Percentiles rank a stretch among this genome's conserved stretches.
Conservation (phyloP, 2,329 filamentous ascomycete genomes). For the Alternaria rosae region DNA sequence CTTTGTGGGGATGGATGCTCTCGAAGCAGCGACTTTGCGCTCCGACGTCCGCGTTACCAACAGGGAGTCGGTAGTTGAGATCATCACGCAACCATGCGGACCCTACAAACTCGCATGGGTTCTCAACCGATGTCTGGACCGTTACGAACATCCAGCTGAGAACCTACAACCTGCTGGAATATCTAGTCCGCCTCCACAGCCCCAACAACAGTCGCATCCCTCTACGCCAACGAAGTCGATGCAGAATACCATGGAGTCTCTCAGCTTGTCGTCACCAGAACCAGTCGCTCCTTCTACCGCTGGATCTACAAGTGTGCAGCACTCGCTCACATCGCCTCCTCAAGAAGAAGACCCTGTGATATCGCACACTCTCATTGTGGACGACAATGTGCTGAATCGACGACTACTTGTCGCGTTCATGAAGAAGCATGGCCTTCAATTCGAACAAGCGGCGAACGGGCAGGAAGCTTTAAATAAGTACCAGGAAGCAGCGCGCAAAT, state of each 20-base stretch:
- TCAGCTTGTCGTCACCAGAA: neutral
- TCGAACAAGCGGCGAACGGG: constrained; percentile 43
- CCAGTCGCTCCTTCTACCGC: neutral
- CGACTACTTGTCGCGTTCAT: constrained; percentile 45
- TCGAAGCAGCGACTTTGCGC: constrained; percentile 44
- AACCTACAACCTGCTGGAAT: constrained; percentile 14
- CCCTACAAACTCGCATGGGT: constrained; percentile 43
- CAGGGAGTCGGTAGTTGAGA: constrained; percentile 42
- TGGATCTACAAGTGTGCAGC: neutral
- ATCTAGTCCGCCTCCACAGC: neutral
- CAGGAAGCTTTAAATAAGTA: constrained; percentile 41
- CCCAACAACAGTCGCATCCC: neutral
- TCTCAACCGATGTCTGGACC: constrained; percentile 40
- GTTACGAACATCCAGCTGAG: constrained; percentile 31
- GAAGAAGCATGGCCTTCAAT: constrained; percentile 33
- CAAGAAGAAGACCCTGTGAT: neutral
- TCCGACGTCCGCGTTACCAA: constrained; percentile 39
- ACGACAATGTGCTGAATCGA: constrained; percentile 52
- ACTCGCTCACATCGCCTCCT: neutral
- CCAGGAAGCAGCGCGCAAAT: constrained; percentile 16
- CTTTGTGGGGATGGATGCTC: constrained; percentile 43
- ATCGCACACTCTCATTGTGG: constrained; percentile 44
- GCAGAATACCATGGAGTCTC: neutral
- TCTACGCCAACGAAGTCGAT: neutral
- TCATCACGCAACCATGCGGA: constrained; percentile 47